These are phyloP conservation scores for Cryomyces antarcticus DNA, from an alignment of 495 filamentous ascomycete species.

Conservation along the genomic window DNA sequence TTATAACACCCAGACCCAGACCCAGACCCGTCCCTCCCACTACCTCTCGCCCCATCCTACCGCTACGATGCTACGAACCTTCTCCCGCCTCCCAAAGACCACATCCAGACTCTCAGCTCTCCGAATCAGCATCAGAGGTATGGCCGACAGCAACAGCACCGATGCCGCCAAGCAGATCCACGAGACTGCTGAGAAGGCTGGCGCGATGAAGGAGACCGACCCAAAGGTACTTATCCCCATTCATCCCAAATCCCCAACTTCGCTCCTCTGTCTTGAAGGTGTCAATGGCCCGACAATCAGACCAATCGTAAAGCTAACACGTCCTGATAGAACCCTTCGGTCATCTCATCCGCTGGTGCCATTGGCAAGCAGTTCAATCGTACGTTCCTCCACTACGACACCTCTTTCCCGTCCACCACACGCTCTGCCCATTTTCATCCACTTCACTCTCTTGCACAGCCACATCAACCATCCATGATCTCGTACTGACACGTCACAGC, in stretches of 20 bases:
- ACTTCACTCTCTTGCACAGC: too few relatives aligned
- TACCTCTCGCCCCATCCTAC: too few relatives aligned
- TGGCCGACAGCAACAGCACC: background rate
- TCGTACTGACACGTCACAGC: background rate
- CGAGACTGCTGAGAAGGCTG: background rate
- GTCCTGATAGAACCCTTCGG: constrained; percentile 4
- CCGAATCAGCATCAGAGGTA: background rate
- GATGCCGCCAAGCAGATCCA: background rate
- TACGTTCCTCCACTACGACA: too few relatives aligned
- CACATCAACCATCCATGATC: background rate
- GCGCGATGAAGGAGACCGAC: background rate
- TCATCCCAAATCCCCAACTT: background rate
- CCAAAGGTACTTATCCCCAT: background rate
- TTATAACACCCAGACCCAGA: too few relatives aligned
- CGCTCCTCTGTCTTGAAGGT: background rate
- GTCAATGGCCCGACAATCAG: background rate
- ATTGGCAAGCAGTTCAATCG: constrained; percentile 11
- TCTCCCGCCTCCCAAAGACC: too few relatives aligned
- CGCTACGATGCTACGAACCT: too few relatives aligned
- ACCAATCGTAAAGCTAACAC: background rate
- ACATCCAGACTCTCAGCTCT: background rate
- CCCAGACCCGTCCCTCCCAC: too few relatives aligned
- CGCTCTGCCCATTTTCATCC: too few relatives aligned
- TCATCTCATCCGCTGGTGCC: constrained; percentile 7
- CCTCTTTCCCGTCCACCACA: background rate